phyloP scores from a whole-genome alignment of 306 rosid species.

The Purshia tridentata region DNA sequence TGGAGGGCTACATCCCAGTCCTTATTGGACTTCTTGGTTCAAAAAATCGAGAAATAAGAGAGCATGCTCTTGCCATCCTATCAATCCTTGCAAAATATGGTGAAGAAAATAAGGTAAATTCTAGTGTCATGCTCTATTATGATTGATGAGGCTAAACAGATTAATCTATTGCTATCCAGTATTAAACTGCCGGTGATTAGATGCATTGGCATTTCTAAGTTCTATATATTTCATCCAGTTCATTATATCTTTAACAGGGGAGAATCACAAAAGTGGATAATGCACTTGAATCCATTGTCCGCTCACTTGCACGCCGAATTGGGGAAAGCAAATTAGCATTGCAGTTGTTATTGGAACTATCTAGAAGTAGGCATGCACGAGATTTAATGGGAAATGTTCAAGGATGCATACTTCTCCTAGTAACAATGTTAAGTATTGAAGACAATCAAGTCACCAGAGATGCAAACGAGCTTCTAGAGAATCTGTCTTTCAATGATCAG shows the following conservation, averaged over 20 bases:
- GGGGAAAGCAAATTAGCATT: conserved; percentile 59
- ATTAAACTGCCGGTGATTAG: no score
- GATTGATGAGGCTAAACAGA: conserved; percentile 6
- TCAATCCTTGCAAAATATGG: conserved; percentile 51
- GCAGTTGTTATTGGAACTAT: conserved; percentile 60
- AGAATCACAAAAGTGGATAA: conserved; percentile 44
- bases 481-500: conserved; percentile 49
- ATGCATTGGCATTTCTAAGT: neutral
- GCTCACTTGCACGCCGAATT: conserved; percentile 56
- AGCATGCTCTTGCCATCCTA: conserved; percentile 44
- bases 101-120: conserved; percentile 59
- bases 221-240: neutral
- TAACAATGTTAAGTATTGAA: conserved; percentile 49
- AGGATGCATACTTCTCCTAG: conserved; percentile 70
- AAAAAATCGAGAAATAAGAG: conserved; percentile 53
- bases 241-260: conserved; percentile 41
- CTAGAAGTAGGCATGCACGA: conserved; percentile 31
- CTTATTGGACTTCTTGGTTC: conserved; percentile 51
- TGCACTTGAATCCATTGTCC: conserved; percentile 60
- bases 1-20: conserved; percentile 57
- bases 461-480: conserved; percentile 57
- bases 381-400: conserved; percentile 56
- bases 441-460: conserved; percentile 50
- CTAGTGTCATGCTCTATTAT: conserved; percentile 4
- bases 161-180: neutral